Conservation (phyloP, 371 early-diverging fungal genomes). For the Sporodiniella umbellata region DNA sequence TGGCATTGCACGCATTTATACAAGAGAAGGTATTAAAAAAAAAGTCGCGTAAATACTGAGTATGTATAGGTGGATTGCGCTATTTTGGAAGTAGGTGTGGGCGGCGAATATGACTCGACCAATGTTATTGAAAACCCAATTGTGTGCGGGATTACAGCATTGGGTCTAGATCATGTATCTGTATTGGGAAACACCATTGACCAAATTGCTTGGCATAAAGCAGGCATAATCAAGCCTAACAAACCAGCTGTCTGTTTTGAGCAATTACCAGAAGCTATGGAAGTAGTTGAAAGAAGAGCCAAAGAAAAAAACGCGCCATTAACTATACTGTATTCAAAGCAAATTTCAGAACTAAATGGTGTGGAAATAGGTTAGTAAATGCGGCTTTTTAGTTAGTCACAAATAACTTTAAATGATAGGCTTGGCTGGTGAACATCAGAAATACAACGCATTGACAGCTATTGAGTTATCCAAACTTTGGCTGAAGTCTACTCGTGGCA, state of each 20-base stretch:
- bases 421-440: conserved; percentile 83
- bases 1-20: conserved; percentile 88
- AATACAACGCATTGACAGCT: conserved; percentile 81
- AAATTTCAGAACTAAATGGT: conserved; percentile 12
- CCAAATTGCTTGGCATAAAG: conserved; percentile 93
- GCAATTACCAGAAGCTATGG: conserved; percentile 70
- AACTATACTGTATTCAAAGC: conserved; percentile 14
- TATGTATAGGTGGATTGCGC: conserved; percentile 64
- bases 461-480: conserved; percentile 64
- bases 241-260: conserved; percentile 70
- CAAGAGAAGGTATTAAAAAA: conserved; percentile 56
- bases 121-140: conserved; percentile 71
- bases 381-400: background rate
- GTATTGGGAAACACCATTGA: conserved; percentile 73
- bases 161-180: conserved; percentile 79
- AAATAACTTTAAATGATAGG: conserved; percentile 31
- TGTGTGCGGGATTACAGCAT: conserved; percentile 78
- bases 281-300: conserved; percentile 69
- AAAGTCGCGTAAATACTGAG: conserved; percentile 19
- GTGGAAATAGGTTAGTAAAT: conserved; percentile 21
- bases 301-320: conserved; percentile 52
- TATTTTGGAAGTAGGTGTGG: conserved; percentile 82
- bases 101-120: conserved; percentile 85
- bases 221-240: conserved; percentile 79
- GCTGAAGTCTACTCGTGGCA: conserved; percentile 44